Percentiles rank a stretch among this genome's conserved stretches.
Conservation (phyloP, 176 grass and related monocot species). For the Zea luxurians region DNA sequence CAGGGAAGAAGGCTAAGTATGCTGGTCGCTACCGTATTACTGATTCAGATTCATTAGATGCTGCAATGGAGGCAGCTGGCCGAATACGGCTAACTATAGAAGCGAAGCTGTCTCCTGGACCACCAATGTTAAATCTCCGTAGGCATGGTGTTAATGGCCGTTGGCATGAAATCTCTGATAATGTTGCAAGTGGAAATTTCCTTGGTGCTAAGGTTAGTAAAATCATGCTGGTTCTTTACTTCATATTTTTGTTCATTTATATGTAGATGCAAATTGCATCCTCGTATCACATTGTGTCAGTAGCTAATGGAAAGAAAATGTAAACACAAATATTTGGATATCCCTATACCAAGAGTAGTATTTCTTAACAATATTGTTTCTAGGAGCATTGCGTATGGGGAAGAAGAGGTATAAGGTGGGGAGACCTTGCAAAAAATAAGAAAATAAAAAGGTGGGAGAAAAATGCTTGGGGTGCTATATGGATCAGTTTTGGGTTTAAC, state of each 20-base stretch:
- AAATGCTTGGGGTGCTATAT: neutral
- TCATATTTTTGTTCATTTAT: constrained; percentile 19
- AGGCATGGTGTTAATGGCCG: constrained; percentile 85
- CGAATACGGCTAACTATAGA: constrained; percentile 82
- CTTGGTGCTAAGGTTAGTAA: constrained; percentile 87
- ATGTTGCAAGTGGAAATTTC: constrained; percentile 92
- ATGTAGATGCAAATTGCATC: constrained; percentile 3
- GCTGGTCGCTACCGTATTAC: constrained; percentile 85
- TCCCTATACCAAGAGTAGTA: neutral
- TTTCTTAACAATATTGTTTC: neutral
- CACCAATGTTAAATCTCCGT: constrained; percentile 93
- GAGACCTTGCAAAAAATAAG: neutral
- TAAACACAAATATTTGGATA: neutral
- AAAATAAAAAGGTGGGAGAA: neutral
- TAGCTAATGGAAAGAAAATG: neutral
- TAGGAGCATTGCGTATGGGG: neutral
- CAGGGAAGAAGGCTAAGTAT: constrained; percentile 80
- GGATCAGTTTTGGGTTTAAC: neutral
- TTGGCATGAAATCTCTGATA: constrained; percentile 82
- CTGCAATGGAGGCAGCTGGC: constrained; percentile 86
- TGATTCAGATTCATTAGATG: constrained; percentile 84
- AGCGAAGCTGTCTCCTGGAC: constrained; percentile 91
- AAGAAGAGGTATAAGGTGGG: neutral
- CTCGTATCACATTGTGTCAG: neutral
- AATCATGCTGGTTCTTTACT: neutral